Conservation (phyloP, 345 rosid species). For the Limnanthes douglasii region DNA sequence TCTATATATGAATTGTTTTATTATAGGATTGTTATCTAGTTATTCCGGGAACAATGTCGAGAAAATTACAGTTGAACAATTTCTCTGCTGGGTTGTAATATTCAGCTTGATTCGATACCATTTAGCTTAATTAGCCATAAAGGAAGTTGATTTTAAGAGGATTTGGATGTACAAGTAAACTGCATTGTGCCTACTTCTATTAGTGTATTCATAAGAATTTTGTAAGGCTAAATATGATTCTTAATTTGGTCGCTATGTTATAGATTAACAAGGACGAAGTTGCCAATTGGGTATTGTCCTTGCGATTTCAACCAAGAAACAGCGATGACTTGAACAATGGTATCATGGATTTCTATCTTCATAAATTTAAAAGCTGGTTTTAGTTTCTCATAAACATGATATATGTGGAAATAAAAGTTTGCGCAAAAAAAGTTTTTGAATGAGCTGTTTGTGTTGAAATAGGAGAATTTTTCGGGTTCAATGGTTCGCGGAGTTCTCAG, state of each 20-base stretch:
- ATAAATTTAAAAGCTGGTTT: not conserved
- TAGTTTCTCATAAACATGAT: not conserved
- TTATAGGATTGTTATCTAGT: no score
- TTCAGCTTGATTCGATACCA: constrained; percentile 1
- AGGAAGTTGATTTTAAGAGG: not conserved
- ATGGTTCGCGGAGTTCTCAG: constrained; percentile 67
- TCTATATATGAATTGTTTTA: not conserved
- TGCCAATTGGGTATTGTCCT: constrained; percentile 66
- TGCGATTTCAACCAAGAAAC: constrained; percentile 44
- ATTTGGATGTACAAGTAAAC: not conserved
- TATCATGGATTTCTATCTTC: no score
- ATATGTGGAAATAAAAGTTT: not conserved
- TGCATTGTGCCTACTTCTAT: no score
- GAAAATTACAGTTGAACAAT: not conserved
- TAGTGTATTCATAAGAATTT: no score
- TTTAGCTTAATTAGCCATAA: not conserved
- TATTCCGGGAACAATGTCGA: no score
- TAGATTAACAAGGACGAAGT: constrained; percentile 61
- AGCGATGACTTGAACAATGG: constrained; percentile 31
- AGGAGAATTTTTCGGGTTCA: constrained; percentile 85
- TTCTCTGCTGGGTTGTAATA: not conserved
- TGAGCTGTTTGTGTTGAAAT: constrained; percentile 10
- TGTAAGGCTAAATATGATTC: no score
- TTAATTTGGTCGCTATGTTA: not conserved
- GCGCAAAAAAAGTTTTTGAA: not conserved